Evolutionary conservation across 257 asterid genomes (phyloP), one percentile per base, ranked within the genome.

Genomic region (Solanum arcanum): DNA sequence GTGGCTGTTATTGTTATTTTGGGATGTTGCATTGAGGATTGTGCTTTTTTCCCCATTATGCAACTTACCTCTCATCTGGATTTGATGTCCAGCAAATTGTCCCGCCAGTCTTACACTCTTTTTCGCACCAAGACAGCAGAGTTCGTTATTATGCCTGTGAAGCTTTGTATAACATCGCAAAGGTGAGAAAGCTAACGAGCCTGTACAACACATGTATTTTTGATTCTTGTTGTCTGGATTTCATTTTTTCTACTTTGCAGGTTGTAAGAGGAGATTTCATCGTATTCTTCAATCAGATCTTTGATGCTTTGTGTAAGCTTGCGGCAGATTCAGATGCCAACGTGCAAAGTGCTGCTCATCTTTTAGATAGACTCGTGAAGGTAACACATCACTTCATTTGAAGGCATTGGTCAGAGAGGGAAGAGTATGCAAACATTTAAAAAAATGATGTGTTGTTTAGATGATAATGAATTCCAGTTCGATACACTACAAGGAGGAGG

Each of bases 341-440:
- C 88, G 99, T 97, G 76, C 99, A 97, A 91, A 97, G 99, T 95
- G 99, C 99, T 91, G 99, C 99, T 82, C 99, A 97, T 94, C 99
- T 97, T 85, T 92, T 97, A 86, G 99, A 97, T 90, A 96, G 99
- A 88, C 99, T 97, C 89, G 99, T 97, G 83, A 97, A 97, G 98
- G 99, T 96, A 83, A 47, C 29, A 68, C 85, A 10, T 47, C 29
- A 29, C 44, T 47, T 80, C 85, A 29, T 80, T 47, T 49, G 44
- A 80, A 80, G 56, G 23, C 27, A 29, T 49, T 80, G 44, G 69
- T 47, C 12, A 80, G 85, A 47, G 68, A 47, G 85, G 18, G 29
- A 80, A 59, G 68, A 80, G 42, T 80, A 64, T 84, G 76, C 62
- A 81, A 86, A 29, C 78, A 9, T 33, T 18, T 33, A 31, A 12